phyloP scores from a whole-genome alignment of 768 basidiomycete genomes.

The Lactarius hengduanensis region DNA sequence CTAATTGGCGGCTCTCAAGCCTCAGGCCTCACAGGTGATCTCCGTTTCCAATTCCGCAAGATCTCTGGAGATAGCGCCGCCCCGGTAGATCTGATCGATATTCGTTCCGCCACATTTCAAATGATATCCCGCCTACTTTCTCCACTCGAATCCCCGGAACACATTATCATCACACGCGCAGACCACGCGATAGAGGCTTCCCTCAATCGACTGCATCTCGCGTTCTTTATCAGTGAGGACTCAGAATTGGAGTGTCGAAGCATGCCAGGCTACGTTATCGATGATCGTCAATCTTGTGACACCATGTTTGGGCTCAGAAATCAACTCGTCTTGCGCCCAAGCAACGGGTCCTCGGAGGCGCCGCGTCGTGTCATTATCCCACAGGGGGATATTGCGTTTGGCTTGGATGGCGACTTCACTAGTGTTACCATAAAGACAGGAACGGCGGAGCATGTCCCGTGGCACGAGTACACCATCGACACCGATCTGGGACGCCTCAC shows the following conservation, averaged over 20 bases:
- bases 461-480: slow-evolving; percentile 37
- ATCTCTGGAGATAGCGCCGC: background rate
- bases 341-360: background rate
- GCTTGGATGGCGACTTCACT: background rate
- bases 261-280: slow-evolving; percentile 43
- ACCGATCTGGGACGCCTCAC: slow-evolving; percentile 35
- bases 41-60: background rate
- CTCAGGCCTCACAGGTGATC: background rate
- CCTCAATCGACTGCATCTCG: slow-evolving; percentile 43
- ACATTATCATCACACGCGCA: background rate
- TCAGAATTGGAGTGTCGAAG: slow-evolving; percentile 41
- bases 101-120: background rate
- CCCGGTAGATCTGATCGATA: background rate
- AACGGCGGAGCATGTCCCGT: slow-evolving; percentile 19
- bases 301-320: slow-evolving; percentile 46
- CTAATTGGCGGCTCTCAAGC: slow-evolving; percentile 34
- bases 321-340: slow-evolving; percentile 29
- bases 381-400: slow-evolving; percentile 4
- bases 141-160: background rate
- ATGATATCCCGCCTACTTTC: background rate
- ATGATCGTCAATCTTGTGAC: slow-evolving; percentile 41
- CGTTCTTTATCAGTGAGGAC: slow-evolving; percentile 38
- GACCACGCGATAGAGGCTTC: background rate
- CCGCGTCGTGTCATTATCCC: slow-evolving; percentile 19
- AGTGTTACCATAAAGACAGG: slow-evolving; percentile 1